phyloP scores from a whole-genome alignment of 208 protist species.

The Leishmania guyanensis region DNA sequence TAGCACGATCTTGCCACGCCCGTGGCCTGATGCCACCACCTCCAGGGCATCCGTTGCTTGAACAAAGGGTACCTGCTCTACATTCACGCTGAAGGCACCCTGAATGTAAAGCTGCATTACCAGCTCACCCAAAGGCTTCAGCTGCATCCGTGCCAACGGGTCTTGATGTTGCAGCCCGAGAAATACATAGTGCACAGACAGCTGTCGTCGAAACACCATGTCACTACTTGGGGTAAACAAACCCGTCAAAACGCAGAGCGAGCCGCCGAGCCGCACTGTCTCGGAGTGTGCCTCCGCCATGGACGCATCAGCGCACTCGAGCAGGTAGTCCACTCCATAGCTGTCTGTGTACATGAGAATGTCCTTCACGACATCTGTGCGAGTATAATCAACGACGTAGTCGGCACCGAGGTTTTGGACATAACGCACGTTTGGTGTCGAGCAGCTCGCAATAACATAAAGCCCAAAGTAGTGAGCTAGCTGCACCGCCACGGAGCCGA shows the following conservation, averaged over 20 bases:
- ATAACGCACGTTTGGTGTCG: constrained; percentile 53
- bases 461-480: constrained; percentile 78
- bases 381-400: constrained; percentile 74
- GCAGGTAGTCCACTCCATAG: constrained; percentile 83
- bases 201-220: constrained; percentile 60
- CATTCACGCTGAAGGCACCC: constrained; percentile 50
- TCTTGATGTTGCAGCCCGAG: constrained; percentile 43
- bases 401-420: constrained; percentile 68
- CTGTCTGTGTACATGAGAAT: constrained; percentile 54
- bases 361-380: constrained; percentile 46
- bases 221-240: constrained; percentile 31
- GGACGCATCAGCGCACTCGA: constrained; percentile 54
- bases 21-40: constrained; percentile 45
- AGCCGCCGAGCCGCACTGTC: constrained; percentile 67
- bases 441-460: constrained; percentile 67
- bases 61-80: constrained; percentile 58
- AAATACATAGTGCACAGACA: constrained; percentile 70
- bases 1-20: constrained; percentile 72
- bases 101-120: constrained; percentile 51
- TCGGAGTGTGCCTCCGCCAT: constrained; percentile 46
- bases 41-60: constrained; percentile 49
- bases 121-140: constrained; percentile 42
- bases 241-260: constrained; percentile 60
- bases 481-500: constrained; percentile 77
- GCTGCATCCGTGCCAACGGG: constrained; percentile 36